phyloP scores from a whole-genome alignment of 1,284 basidiomycete genomes.

The Phylloboletellus chloephorus region DNA sequence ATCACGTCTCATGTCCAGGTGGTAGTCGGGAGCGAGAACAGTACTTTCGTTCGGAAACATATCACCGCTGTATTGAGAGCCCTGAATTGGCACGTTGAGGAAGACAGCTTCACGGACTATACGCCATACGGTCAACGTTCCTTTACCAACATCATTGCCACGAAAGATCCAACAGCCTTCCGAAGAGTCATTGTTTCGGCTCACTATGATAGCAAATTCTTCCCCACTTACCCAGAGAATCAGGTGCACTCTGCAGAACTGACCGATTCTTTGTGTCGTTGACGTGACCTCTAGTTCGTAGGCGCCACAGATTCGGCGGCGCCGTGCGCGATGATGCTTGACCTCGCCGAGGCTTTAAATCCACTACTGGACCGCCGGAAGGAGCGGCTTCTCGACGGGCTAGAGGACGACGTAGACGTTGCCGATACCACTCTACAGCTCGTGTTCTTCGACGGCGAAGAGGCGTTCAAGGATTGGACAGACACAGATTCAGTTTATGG shows the following conservation, averaged over 20 bases:
- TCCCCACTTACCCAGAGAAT: conserved; percentile 61
- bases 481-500: conserved; percentile 91
- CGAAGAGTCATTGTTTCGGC: conserved; percentile 85
- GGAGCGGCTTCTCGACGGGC: conserved; percentile 49
- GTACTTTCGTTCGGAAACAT: conserved; percentile 74
- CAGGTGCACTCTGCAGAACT: conserved; percentile 45
- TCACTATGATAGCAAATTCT: conserved; percentile 96
- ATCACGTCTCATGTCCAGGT: conserved; percentile 8
- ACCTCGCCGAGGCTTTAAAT: conserved; percentile 78
- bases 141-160: conserved; percentile 93
- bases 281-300: conserved; percentile 66
- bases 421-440: conserved; percentile 85
- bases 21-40: conserved; percentile 68
- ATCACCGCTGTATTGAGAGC: conserved; percentile 63
- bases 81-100: conserved; percentile 82
- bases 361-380: conserved; percentile 63
- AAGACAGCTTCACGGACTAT: conserved; percentile 70
- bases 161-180: conserved; percentile 83
- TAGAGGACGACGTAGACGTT: conserved; percentile 71
- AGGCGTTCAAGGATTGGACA: conserved; percentile 92
- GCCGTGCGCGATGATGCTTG: conserved; percentile 90
- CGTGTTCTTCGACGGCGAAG: conserved; percentile 98
- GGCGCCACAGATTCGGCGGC: conserved; percentile 98
- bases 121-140: conserved; percentile 81
- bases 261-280: neutral